Evolutionary conservation across 2,329 filamentous ascomycete genomes (phyloP), one percentile per base, ranked within the genome.

Genomic region (Ascochyta lentis): DNA sequence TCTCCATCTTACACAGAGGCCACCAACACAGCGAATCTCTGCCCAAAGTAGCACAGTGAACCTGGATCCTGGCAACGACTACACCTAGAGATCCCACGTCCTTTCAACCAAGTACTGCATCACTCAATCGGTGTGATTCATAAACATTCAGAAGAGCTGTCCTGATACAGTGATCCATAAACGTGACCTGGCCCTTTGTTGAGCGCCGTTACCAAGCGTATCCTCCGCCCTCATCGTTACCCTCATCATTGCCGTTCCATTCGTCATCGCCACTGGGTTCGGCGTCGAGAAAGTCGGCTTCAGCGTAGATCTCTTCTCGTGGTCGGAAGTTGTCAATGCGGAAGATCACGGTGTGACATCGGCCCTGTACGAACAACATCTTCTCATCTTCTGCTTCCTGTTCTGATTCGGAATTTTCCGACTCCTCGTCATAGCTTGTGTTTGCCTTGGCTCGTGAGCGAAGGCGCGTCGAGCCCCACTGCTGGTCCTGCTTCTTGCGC

Each of bases 291-390:
- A 94, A 93, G 69, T 94, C 89, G 1, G 83, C 85, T 79, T 92
- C 90, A 22, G 82, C 83, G 60, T 83, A 90, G 58, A 89, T 86
- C 23, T 83, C 77, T 75, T 92, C 90, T 2, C 82, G 81, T 5
- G 87, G 86, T 57, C 91, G 87, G 68, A 90, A 84, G 70, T 93
- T 93, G 73, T 93, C 90, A 62, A 93, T 87, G 40, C 85, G 79
- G 39, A 93, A 83, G 56, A 89, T 84, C 16, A 93, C 89, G 6
- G 86, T 80, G 37, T 87, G 82, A 67, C 90, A 94, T 61, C 88
- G 80, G 1, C 89, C 89, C 58, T 93, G 90, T 24, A 88, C 76
- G 54, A 81, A 81, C 0, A 46, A 39, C 6, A 58, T 52, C n/a
- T 65, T 53, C 3, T 64, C 66, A 16, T 60, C 49, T 15, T 65